A percentile compares a stretch with the other conserved stretches of the same genome.
Conservation (phyloP, 768 basidiomycete species). For the Suillus cothurnatus region DNA sequence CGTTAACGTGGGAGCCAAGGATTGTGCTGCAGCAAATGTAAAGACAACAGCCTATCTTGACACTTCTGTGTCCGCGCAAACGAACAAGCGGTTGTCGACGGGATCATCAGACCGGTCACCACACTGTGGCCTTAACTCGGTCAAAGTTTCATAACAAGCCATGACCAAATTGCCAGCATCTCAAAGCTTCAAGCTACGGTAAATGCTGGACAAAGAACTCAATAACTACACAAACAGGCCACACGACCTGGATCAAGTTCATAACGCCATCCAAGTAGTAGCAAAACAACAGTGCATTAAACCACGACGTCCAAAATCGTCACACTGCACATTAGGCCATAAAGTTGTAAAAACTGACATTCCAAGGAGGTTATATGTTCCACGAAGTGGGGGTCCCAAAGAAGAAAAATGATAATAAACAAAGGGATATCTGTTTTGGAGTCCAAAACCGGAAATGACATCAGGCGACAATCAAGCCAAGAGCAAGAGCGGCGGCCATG, state of each 20-base stretch:
- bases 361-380: background rate
- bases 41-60: background rate
- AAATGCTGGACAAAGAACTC: background rate
- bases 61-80: background rate
- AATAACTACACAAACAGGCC: background rate
- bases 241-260: background rate
- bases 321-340: background rate
- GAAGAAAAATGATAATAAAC: background rate
- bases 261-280: background rate
- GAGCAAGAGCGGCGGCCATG: constrained; percentile 28
- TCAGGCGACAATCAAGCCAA: constrained; percentile 33
- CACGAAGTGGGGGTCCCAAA: background rate
- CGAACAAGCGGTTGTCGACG: background rate
- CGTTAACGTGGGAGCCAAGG: background rate
- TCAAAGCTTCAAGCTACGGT: background rate
- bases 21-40: background rate
- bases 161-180: background rate
- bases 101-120: background rate
- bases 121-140: background rate
- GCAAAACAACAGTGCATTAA: background rate
- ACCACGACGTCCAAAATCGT: constrained; percentile 4
- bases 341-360: background rate
- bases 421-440: constrained; percentile 4
- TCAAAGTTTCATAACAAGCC: background rate
- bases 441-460: background rate